phyloP scores from a whole-genome alignment of 257 asterid species.

The Verbena officinalis region DNA sequence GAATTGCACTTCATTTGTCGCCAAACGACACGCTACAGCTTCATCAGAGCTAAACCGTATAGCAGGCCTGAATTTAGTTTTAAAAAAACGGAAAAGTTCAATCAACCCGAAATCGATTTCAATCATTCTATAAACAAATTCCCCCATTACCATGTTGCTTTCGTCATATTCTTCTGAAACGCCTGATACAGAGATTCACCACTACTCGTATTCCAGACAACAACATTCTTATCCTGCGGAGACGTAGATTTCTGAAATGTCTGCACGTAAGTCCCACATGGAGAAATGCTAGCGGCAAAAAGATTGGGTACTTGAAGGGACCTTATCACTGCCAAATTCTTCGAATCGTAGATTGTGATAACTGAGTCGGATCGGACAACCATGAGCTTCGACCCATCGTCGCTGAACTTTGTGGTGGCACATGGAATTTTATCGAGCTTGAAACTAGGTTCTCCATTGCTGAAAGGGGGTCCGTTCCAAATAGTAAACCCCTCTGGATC shows the following conservation, averaged over 20 bases:
- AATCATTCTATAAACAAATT: constrained; percentile 13
- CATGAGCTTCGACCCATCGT: constrained; percentile 87
- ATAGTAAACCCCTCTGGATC: constrained; percentile 71
- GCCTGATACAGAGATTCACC: constrained; percentile 74
- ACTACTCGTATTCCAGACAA: constrained; percentile 62
- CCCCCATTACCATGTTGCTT: constrained; percentile 67
- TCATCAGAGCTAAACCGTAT: constrained; percentile 74
- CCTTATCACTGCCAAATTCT: constrained; percentile 59
- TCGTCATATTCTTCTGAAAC: constrained; percentile 83
- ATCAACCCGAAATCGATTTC: constrained; percentile 17
- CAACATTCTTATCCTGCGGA: constrained; percentile 81
- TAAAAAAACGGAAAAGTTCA: constrained; percentile 9
- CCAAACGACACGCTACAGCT: constrained; percentile 77
- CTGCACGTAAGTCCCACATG: constrained; percentile 83
- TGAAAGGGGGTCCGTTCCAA: constrained; percentile 92
- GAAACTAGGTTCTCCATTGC: constrained; percentile 61
- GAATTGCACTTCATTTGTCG: constrained; percentile 87
- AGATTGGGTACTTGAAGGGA: constrained; percentile 63
- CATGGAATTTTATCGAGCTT: constrained; percentile 67
- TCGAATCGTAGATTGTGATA: constrained; percentile 62
- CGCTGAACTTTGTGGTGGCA: constrained; percentile 68
- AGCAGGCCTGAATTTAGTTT: constrained; percentile 70
- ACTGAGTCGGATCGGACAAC: constrained; percentile 56
- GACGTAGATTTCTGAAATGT: constrained; percentile 75
- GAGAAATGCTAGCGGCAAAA: constrained; percentile 88